Percentiles rank a stretch among this genome's conserved stretches.
Conservation (phyloP, 371 early-diverging fungal species). For the Mucor circinelloides region DNA sequence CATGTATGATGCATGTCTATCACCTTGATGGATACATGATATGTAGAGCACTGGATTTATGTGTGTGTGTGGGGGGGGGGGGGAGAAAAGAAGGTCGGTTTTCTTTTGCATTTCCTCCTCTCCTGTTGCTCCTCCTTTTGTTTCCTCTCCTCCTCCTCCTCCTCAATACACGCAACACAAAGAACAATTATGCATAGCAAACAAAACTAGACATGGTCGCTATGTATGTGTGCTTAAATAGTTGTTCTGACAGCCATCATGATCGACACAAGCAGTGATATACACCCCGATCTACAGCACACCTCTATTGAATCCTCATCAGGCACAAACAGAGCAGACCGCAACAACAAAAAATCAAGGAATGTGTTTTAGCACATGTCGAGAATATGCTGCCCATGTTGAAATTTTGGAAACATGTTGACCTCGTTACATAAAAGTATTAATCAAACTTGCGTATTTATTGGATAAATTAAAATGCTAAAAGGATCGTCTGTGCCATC, state of each 20-base stretch:
- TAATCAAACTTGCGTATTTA: not conserved
- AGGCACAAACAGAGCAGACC: no score
- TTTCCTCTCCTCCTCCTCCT: not conserved
- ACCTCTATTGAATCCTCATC: not conserved
- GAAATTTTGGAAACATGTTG: not conserved
- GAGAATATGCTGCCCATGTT: not conserved
- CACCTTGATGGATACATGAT: not conserved
- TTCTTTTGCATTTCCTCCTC: not conserved
- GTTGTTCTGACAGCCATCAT: not conserved
- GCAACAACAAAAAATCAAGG: not conserved
- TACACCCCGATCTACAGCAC: not conserved
- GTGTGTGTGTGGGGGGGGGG: not conserved
- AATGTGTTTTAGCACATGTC: not conserved
- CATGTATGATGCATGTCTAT: not conserved
- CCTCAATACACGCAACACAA: not conserved
- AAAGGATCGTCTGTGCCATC: not conserved
- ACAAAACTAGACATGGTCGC: not conserved
- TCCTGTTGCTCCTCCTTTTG: no score
- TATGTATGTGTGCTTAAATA: not conserved
- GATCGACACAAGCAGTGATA: not conserved
- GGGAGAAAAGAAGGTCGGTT: not conserved
- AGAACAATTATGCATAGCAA: not conserved
- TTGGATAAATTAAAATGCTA: not conserved
- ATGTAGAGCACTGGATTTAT: not conserved
- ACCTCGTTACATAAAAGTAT: not conserved